Evolutionary conservation across 2,329 filamentous ascomycete genomes (phyloP).

Genomic region (Aspergillus viridinutans): DNA sequence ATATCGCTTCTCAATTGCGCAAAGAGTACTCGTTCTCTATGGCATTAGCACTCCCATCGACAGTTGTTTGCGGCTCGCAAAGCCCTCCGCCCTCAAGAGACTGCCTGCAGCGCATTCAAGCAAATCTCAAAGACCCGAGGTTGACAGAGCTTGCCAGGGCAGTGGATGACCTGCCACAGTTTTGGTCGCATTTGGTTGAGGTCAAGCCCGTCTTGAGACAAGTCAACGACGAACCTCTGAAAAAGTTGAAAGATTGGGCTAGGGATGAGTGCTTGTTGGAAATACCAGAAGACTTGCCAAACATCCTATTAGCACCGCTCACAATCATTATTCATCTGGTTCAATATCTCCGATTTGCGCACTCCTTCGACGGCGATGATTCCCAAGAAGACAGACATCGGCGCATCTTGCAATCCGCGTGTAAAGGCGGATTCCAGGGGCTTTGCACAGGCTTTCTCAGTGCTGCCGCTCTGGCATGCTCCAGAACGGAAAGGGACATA

Average conservation of each 20-base stretch:
- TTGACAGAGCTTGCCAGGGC: not conserved
- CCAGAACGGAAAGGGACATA: not conserved
- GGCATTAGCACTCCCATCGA: not conserved
- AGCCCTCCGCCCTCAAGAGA: not conserved
- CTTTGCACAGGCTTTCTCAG: constrained; percentile 1
- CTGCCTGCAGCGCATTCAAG: not conserved
- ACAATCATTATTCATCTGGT: constrained; percentile 2
- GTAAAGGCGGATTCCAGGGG: not conserved
- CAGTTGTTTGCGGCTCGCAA: constrained; percentile 1
- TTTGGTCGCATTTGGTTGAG: not conserved
- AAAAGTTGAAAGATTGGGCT: not conserved
- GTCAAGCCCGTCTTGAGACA: not conserved
- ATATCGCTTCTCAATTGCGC: not conserved
- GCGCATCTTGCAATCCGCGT: not conserved
- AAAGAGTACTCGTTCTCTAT: not conserved
- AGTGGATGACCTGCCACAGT: not conserved
- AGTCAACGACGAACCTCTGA: not conserved
- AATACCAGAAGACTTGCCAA: not conserved
- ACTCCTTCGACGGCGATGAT: not conserved
- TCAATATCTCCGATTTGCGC: not conserved
- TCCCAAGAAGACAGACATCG: not conserved
- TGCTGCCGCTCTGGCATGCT: not conserved
- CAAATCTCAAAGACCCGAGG: not conserved
- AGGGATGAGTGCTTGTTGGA: not conserved
- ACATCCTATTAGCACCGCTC: not conserved